phyloP scores from a whole-genome alignment of 768 basidiomycete species.

The Mycena floridula region DNA sequence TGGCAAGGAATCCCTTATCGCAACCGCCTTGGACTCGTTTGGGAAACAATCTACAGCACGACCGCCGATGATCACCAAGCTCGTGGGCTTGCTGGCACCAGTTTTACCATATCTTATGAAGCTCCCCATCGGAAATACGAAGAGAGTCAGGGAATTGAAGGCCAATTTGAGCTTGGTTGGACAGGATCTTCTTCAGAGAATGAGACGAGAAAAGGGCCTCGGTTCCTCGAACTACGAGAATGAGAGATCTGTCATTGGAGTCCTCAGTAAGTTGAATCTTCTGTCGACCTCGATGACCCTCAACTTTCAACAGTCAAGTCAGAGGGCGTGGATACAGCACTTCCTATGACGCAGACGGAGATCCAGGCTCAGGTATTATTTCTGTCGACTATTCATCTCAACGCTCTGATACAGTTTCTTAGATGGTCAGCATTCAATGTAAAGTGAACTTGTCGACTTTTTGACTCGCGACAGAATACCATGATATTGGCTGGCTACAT shows the following conservation, averaged over 20 bases:
- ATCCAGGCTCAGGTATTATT: constrained; percentile 24
- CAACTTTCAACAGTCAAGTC: no score
- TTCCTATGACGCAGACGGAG: constrained; percentile 19
- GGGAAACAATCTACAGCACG: no score
- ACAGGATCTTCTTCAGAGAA: constrained; percentile 7
- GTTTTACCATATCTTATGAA: constrained; percentile 7
- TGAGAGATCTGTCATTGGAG: constrained; percentile 19
- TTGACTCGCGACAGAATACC: constrained; percentile 31
- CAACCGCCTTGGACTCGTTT: constrained; percentile 19
- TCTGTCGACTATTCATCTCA: no score
- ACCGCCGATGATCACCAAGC: neutral
- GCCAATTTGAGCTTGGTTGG: constrained; percentile 9
- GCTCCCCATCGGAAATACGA: constrained; percentile 8
- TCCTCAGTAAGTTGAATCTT: constrained; percentile 16
- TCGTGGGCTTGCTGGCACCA: constrained; percentile 5
- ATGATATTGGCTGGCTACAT: constrained; percentile 34
- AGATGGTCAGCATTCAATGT: neutral
- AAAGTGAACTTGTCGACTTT: no score
- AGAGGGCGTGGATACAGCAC: no score
- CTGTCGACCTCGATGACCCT: no score
- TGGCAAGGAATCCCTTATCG: constrained; percentile 23
- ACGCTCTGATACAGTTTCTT: no score
- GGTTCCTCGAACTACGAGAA: neutral
- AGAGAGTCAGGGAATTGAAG: constrained; percentile 1
- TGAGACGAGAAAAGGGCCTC: constrained; percentile 6